Conservation (phyloP, 2,329 filamentous ascomycete genomes). For the Epichloe gansuensis region DNA sequence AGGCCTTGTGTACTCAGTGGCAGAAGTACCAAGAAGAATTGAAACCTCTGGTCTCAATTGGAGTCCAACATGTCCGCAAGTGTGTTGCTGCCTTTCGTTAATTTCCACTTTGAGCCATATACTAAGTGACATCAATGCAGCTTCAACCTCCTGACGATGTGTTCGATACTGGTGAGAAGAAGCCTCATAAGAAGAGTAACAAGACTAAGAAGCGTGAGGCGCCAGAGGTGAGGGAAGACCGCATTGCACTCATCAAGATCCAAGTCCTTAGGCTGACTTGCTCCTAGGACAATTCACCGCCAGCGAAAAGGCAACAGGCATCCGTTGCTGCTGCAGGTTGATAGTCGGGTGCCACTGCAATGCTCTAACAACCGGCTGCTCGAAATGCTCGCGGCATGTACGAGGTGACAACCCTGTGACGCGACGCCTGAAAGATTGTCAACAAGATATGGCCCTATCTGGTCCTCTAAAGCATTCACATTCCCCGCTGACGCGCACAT, state of each 20-base stretch:
- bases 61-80: slow-evolving; percentile 78
- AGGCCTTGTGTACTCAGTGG: slow-evolving; percentile 66
- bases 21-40: slow-evolving; percentile 62
- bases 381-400: not conserved
- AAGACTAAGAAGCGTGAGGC: slow-evolving; percentile 38
- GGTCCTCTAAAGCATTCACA: not conserved
- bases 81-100: slow-evolving; percentile 33
- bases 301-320: slow-evolving; percentile 30
- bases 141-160: slow-evolving; percentile 78
- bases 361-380: not conserved
- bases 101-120: not conserved
- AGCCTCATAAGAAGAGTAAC: slow-evolving; percentile 46
- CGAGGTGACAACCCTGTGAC: not conserved
- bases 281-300: slow-evolving; percentile 24
- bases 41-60: slow-evolving; percentile 50
- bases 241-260: slow-evolving; percentile 3
- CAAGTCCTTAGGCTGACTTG: slow-evolving; percentile 15
- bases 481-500: slow-evolving; percentile 4
- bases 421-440: not conserved
- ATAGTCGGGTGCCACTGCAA: slow-evolving; percentile 1
- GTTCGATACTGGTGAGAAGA: slow-evolving; percentile 68
- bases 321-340: slow-evolving; percentile 29
- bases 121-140: slow-evolving; percentile 32
- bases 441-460: slow-evolving; percentile 4
- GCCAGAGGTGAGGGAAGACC: slow-evolving; percentile 28